phyloP scores from a whole-genome alignment of 331 rosid genomes.

The Spiraea crenata region DNA sequence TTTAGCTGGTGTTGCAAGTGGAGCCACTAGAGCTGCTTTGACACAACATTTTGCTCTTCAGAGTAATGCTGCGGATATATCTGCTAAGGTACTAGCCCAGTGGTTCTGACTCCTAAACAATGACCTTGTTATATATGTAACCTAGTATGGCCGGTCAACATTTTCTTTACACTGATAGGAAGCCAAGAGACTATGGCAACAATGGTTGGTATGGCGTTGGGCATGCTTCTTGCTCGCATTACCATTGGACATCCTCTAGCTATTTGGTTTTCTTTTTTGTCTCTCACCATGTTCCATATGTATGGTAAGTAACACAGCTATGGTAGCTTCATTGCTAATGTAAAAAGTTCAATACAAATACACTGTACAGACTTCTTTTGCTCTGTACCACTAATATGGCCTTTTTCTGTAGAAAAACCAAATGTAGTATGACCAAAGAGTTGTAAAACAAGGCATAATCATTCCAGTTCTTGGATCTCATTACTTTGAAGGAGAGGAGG shows the following conservation, averaged over 20 bases:
- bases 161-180: conserved; percentile 36
- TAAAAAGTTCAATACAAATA: not conserved
- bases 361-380: not conserved
- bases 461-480: conserved; percentile 3
- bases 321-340: not conserved
- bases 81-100: conserved; percentile 69
- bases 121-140: not conserved
- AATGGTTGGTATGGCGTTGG: conserved; percentile 86
- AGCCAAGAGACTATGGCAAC: conserved; percentile 92
- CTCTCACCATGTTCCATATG: conserved; percentile 83
- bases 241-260: conserved; percentile 68
- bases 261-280: conserved; percentile 78
- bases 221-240: conserved; percentile 79
- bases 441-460: not conserved
- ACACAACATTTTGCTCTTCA: conserved; percentile 97
- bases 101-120: conserved; percentile 17
- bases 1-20: conserved; percentile 97
- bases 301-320: conserved; percentile 50
- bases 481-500: conserved; percentile 1
- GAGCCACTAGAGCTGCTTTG: conserved; percentile 98
- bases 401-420: not conserved
- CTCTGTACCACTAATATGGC: not conserved
- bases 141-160: conserved; percentile 9
- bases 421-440: not conserved
- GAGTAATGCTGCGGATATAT: conserved; percentile 89